phyloP scores from a whole-genome alignment of 371 early-diverging fungal species.

The Rhizopus delemar region DNA sequence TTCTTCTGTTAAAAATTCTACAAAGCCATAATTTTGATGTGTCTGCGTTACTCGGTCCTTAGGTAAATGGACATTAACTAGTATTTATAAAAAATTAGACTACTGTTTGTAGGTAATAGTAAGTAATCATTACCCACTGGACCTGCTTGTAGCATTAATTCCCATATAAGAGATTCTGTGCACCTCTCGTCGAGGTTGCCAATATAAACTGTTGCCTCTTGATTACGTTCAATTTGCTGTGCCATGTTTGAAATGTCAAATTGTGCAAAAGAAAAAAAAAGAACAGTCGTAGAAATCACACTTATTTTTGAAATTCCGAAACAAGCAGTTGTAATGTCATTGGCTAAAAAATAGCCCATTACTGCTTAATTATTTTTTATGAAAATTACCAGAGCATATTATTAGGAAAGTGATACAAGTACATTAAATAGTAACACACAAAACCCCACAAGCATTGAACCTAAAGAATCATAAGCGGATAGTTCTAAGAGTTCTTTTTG shows the following conservation, averaged over 20 bases:
- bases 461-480: too few relatives aligned
- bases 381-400: too few relatives aligned
- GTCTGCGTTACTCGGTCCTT: constrained; percentile 95
- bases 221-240: constrained; percentile 74
- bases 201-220: constrained; percentile 96
- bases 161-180: constrained; percentile 93
- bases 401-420: too few relatives aligned
- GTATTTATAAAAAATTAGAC: background rate
- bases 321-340: too few relatives aligned
- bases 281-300: background rate
- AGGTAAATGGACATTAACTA: constrained; percentile 93
- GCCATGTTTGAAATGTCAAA: constrained; percentile 26
- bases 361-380: too few relatives aligned
- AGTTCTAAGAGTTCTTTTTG: too few relatives aligned
- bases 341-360: too few relatives aligned
- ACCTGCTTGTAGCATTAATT: constrained; percentile 97
- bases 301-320: too few relatives aligned
- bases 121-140: constrained; percentile 75
- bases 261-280: constrained; percentile 5
- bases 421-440: too few relatives aligned
- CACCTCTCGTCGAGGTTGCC: constrained; percentile 97
- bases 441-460: too few relatives aligned
- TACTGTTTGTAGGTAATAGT: background rate
- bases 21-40: constrained; percentile 96
- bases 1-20: constrained; percentile 90